Evolutionary conservation across 345 rosid genomes (phyloP).

Genomic region (Citrus reticulata): DNA sequence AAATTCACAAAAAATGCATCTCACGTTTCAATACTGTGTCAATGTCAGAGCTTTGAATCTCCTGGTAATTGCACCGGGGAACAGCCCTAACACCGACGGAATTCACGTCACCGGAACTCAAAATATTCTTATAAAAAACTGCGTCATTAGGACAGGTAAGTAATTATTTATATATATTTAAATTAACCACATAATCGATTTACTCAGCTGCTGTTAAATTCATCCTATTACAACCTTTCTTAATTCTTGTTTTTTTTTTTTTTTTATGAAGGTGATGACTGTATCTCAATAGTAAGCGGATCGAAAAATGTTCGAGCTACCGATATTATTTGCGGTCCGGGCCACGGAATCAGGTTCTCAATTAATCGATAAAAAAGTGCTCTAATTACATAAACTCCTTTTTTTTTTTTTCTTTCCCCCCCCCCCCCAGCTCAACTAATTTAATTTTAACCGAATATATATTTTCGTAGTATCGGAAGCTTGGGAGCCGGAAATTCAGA

Average conservation of each 20-base stretch:
- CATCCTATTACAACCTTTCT: not conserved
- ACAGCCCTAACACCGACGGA: conserved; percentile 94
- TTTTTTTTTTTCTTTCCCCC: too few species aligned
- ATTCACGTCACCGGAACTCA: conserved; percentile 67
- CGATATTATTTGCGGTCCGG: conserved; percentile 89
- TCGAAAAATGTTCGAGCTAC: conserved; percentile 71
- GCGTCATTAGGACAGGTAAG: conserved; percentile 67
- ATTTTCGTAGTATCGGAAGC: conserved; percentile 69
- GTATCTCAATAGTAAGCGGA: conserved; percentile 84
- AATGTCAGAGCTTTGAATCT: conserved; percentile 58
- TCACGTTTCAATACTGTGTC: conserved; percentile 45
- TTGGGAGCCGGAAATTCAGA: conserved; percentile 59
- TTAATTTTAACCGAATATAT: conserved; percentile 16
- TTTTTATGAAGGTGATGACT: conserved; percentile 71
- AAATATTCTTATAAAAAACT: conserved; percentile 55
- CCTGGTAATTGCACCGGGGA: conserved; percentile 51
- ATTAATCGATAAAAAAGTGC: not conserved
- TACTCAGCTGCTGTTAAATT: not conserved
- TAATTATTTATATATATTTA: not conserved
- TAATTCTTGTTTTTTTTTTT: not conserved
- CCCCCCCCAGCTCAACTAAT: too few species aligned
- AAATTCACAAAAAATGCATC: conserved; percentile 84
- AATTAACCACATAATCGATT: not conserved
- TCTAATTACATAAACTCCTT: conserved; percentile 1
- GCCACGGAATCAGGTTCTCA: conserved; percentile 88